Evolutionary conservation across 352 stramenopile species (phyloP), one percentile per base, ranked within the genome.

Genomic region (Plasmopara halstedii): DNA sequence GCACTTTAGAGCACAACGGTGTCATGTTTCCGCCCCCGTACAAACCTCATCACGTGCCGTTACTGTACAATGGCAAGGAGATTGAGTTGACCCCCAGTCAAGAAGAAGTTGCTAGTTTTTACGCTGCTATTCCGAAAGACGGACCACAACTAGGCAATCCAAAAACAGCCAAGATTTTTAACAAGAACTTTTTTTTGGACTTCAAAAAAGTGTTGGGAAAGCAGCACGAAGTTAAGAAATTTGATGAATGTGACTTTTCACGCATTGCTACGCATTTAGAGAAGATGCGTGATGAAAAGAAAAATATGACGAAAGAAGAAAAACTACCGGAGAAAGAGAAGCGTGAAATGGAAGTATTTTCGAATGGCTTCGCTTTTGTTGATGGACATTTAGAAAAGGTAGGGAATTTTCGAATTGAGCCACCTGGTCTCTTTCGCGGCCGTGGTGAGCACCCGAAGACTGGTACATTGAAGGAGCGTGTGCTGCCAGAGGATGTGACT

Each of bases 371-470:
- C 57, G 78, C 93, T 8, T 80, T 99, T 41, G 94, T 99, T 7
- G 96, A 99, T 70, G 94, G 89, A 13, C 96, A 98, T 57, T 70
- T 99, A 48, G 95, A 99, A 70, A 98, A 98, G 51, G 89, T 98
- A 2, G 94, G 95, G 29, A 98, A 98, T 63, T 97, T 95, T 58
- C 91, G 84, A 27, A 95, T 98, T 49, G 97, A 99, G 74, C 97
- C 96, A 7, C 97, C 97, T 5, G 95, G 94, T 19, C 64, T 99
- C 9, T 99, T 99, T 66, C 88, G 97, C 18, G 97, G 97, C 11
- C 87, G 97, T 33, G 97, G 97, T 19, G 94, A 98, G 47, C 97
- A 99, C 70, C 97, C 97, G 0, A 99, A 99, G 76, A 99, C 97
- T 50, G 97, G 97, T 27, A 99, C 94, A 20, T 57, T 99, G 17